Base-by-base conservation (phyloP, 768 basidiomycete species). In the Sarcomyxa edulis region DNA sequence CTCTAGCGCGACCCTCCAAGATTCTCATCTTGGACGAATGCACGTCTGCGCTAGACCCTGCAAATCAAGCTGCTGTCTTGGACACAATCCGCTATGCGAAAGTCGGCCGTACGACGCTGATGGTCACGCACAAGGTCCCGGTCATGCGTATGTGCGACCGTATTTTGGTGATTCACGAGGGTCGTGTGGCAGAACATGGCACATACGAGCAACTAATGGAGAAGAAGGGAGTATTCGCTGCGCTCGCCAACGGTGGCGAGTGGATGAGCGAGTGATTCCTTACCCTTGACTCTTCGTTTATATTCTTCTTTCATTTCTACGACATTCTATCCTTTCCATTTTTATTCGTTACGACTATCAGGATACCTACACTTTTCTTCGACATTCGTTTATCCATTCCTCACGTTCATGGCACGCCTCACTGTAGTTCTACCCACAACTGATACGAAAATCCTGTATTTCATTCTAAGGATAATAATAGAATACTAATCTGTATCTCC, bases 81-180 rank as follows among this genome's bases (percentile, higher is more conserved):
- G 81, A 89, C 39, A 83, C 89, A 6, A 79, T 94, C 35, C 64
- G 65, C 41, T 53, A 61, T 20, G 78, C 79, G 40, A 78, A 76
- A 63, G 58, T 69, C n/a, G 77, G 78, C 15, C 67, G 81, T 39
- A 95, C 92, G 46, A 92, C 89, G 40, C 59, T 97, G 47, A 84
- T 97, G 74, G 80, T 97, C 48, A 97, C 94, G 9, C 95, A 98
- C 63, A 95, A 95, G 59, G 58, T 91, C 21, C 74, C 79, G 30
- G 80, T 90, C 21, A 98, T 97, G 94, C 71, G 69, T 55, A 78
- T 86, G 76, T 97, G 95, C 61, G 92, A 97, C 59, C 72, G 90
- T 23, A 79, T 97, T 23, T 48, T 96, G 14, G 83, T 95, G 29
- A 59, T 97, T 5, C 69, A 80, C 12, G 78, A 81, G n/a, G 95